Evolutionary conservation across 1,284 basidiomycete genomes (phyloP), one percentile per base, ranked within the genome.

Genomic region (Ustilago shanxiensis): DNA sequence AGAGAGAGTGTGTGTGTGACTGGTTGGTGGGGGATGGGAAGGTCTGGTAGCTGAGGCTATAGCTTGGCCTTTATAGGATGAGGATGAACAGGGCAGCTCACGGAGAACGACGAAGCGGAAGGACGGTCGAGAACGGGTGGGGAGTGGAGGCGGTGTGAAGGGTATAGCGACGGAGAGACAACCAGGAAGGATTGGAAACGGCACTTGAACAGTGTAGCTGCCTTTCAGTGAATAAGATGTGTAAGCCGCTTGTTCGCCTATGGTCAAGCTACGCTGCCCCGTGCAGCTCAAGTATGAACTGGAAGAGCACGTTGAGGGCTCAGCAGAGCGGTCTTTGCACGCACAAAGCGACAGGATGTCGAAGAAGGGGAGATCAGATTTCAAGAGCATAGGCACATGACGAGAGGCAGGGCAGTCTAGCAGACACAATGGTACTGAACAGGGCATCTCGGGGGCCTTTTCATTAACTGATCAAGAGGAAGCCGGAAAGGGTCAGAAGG

Each of bases 241-340:
- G 65, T 72, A 72, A 72, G 70, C 70, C 49, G 44, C 60, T 20
- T 63, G 49, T 60, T 63, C 64, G 64, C 64, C 45, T 63, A 39
- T 9, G 41, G 20, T 26, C 26, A 50, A 52, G 28, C 20, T 49
- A 24, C 41, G 41, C 47, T 49, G 50, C 54, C 55, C 63, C 45
- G 54, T 58, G 60, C 63, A 60, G 55, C 24, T 31, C 29, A 31
- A 4, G 24, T 20, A 37, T 44, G 28, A 29, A 26, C 24, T 39
- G 35, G 64, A 9, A 49, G 47, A 49, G 47, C 69, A 72, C 64
- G 60, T 72, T 66, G 45, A 62, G 41, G 50, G 45, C 37, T 28
- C 26, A 57, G 41, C 26, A 28, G 7, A 16, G 47, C 47, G 47
- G n/a, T 29, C 16, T 20, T 13, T 26, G 3, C 14, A 18, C 24